These are phyloP conservation scores for Aquanectria penicillioides DNA, from an alignment of 2,329 filamentous ascomycete species.

Conservation along the genomic window DNA sequence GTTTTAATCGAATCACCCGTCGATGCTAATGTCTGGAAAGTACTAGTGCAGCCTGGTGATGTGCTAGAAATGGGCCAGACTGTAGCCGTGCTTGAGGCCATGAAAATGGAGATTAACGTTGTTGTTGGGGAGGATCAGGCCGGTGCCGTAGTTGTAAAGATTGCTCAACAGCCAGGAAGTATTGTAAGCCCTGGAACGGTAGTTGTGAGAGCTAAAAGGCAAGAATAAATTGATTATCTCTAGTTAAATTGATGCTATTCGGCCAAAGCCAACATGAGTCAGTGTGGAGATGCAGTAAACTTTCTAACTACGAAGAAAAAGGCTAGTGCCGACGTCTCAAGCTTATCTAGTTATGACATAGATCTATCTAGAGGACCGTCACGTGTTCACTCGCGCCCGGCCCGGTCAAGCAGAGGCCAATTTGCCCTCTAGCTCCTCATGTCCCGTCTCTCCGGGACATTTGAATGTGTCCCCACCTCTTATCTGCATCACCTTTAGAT, in stretches of 20 bases:
- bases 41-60: constrained; percentile 55
- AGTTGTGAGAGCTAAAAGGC: neutral
- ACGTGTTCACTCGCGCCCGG: too few relatives aligned
- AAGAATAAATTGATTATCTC: neutral
- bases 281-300: neutral
- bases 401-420: too few relatives aligned
- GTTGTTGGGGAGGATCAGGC: constrained; percentile 8
- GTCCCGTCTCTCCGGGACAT: too few relatives aligned
- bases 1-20: constrained; percentile 2
- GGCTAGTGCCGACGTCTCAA: too few relatives aligned
- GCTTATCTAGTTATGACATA: too few relatives aligned
- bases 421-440: too few relatives aligned
- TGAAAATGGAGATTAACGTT: constrained; percentile 63
- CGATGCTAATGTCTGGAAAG: constrained; percentile 63
- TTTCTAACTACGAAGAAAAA: too few relatives aligned
- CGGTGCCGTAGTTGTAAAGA: constrained; percentile 8
- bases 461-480: too few relatives aligned
- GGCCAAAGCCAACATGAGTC: too few relatives aligned
- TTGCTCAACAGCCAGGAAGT: constrained; percentile 1
- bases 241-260: too few relatives aligned
- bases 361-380: too few relatives aligned
- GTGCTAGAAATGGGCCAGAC: constrained; percentile 32
- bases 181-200: neutral
- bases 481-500: too few relatives aligned
- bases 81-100: constrained; percentile 61